Evolutionary conservation across 805 yeast genomes (phyloP).

Genomic region (Peterozyma toletana): DNA sequence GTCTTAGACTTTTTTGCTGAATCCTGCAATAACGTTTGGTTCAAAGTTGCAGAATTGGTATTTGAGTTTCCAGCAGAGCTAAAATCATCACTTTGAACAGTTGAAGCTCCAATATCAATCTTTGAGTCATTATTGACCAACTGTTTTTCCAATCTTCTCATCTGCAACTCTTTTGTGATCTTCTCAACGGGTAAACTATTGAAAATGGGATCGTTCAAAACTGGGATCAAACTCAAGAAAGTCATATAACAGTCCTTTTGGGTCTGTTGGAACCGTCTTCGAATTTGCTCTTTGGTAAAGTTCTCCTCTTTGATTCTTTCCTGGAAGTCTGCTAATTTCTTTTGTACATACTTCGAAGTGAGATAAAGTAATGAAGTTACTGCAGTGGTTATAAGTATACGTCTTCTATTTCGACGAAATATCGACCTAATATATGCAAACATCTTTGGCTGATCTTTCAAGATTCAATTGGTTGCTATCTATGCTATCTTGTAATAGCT

Average conservation of each 20-base stretch:
- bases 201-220: constrained; percentile 57
- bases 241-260: constrained; percentile 87
- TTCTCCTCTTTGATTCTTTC: constrained; percentile 47
- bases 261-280: constrained; percentile 81
- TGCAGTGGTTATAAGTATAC: constrained; percentile 35
- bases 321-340: constrained; percentile 42
- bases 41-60: constrained; percentile 16
- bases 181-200: constrained; percentile 62
- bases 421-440: constrained; percentile 26
- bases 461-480: too few relatives aligned
- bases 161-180: constrained; percentile 62
- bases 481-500: too few relatives aligned
- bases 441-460: constrained; percentile 14
- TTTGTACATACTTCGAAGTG: constrained; percentile 31
- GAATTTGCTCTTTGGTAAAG: constrained; percentile 60
- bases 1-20: constrained; percentile 37
- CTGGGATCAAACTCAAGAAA: constrained; percentile 74
- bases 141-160: constrained; percentile 37
- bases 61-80: constrained; percentile 19
- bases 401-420: constrained; percentile 35
- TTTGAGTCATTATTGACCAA: constrained; percentile 10
- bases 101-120: constrained; percentile 10
- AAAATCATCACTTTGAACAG: constrained; percentile 31
- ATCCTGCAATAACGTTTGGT: constrained; percentile 4
- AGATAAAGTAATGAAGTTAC: constrained; percentile 37